A percentile compares a stretch with the other conserved stretches of the same genome.
Conservation (phyloP, 345 rosid genomes). For the Ricinus communis region DNA sequence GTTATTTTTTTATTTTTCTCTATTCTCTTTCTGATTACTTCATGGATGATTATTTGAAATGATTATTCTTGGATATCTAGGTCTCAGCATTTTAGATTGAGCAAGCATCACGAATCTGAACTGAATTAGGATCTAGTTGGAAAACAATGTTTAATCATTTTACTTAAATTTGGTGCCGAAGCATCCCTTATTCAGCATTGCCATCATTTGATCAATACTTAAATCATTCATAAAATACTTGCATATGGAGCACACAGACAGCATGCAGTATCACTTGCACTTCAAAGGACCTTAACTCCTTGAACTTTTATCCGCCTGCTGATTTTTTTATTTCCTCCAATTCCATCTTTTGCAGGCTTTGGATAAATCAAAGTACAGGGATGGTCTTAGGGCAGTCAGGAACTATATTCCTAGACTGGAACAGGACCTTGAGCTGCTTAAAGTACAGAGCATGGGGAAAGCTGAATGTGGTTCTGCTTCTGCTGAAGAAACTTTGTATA, state of each 20-base stretch:
- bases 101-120: not conserved
- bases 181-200: not conserved
- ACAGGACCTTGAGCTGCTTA: constrained; percentile 76
- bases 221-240: not conserved
- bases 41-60: not conserved
- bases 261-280: not conserved
- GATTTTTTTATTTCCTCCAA: not conserved
- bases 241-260: not conserved
- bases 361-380: constrained; percentile 87
- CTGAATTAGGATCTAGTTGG: not conserved
- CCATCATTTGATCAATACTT: not conserved
- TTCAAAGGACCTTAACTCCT: not conserved
- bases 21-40: not conserved
- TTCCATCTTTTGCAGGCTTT: constrained; percentile 44
- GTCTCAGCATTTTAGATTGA: not conserved
- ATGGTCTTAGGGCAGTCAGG: constrained; percentile 77
- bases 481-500: constrained; percentile 26
- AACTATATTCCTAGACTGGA: constrained; percentile 78
- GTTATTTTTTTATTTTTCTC: constrained; percentile 26
- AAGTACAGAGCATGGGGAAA: constrained; percentile 43
- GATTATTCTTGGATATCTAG: not conserved
- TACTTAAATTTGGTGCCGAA: not conserved
- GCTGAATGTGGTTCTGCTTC: constrained; percentile 26
- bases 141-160: not conserved
- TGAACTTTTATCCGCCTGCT: not conserved